Conservation (phyloP, 2,329 filamentous ascomycete species). For the Arthrobotrys pseudoclavata region DNA sequence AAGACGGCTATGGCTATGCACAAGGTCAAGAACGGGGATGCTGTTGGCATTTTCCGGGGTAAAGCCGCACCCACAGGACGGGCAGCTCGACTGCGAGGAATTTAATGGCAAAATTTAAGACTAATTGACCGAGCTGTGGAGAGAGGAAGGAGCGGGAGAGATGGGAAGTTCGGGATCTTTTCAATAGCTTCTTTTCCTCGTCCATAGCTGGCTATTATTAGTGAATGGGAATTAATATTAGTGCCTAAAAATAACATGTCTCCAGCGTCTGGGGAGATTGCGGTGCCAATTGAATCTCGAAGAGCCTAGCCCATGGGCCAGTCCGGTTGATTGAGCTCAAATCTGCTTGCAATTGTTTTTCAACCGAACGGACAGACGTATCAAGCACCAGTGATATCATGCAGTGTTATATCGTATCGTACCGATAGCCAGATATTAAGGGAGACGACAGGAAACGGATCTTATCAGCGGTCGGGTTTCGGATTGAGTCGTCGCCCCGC, state of each 20-base stretch:
- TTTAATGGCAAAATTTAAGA: constrained; percentile 24
- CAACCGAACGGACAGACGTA: background rate
- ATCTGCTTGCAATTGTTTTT: background rate
- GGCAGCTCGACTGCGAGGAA: constrained; percentile 1
- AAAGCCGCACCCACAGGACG: constrained; percentile 36
- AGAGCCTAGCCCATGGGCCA: constrained; percentile 4
- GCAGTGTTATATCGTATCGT: constrained; percentile 19
- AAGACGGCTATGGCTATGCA: constrained; percentile 33
- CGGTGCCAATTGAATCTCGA: constrained; percentile 11
- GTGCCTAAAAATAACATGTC: constrained; percentile 48
- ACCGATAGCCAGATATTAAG: constrained; percentile 40
- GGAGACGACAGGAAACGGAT: constrained; percentile 31
- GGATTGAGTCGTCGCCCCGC: constrained; percentile 31
- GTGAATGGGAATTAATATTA: constrained; percentile 14
- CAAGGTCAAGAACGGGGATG: constrained; percentile 34
- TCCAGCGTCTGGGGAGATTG: constrained; percentile 31
- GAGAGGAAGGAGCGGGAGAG: constrained; percentile 14
- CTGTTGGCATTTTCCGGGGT: constrained; percentile 54
- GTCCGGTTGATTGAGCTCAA: constrained; percentile 3
- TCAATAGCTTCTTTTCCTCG: background rate
- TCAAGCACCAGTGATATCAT: background rate
- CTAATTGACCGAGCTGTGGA: constrained; percentile 34
- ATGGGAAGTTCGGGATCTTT: constrained; percentile 29
- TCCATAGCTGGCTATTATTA: constrained; percentile 3
- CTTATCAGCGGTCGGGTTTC: constrained; percentile 58